Conservation (phyloP, 176 grass and related monocot species). For the Triticum aestivum region IWGSC_CS_RefSeq_v2.1 NC_057811.1:128382919-128383418, state of each 20-base stretch:
- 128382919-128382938: constrained; percentile 31
- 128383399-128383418: constrained; percentile 24
- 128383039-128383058: constrained; percentile 26
- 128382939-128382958: constrained; percentile 58
- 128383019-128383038: not conserved
- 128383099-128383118: not conserved
- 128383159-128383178: constrained; percentile 4
- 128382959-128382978: constrained; percentile 89
- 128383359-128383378: constrained; percentile 9
- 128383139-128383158: not conserved
- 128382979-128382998: not conserved
- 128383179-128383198: constrained; percentile 1
- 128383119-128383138: constrained; percentile 25
- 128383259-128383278: not conserved
- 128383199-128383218: constrained; percentile 1
- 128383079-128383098: constrained; percentile 38
- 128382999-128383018: not conserved
- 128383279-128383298: constrained; percentile 33
- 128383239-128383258: constrained; percentile 30
- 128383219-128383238: constrained; percentile 24
- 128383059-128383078: constrained; percentile 45
- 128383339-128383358: constrained; percentile 28
- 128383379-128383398: constrained; percentile 40
- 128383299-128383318: constrained; percentile 38
- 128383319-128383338: constrained; percentile 29